These are phyloP conservation scores for Penicillium coprophilum DNA, from an alignment of 495 filamentous ascomycete species.

Conservation along the genomic window DNA sequence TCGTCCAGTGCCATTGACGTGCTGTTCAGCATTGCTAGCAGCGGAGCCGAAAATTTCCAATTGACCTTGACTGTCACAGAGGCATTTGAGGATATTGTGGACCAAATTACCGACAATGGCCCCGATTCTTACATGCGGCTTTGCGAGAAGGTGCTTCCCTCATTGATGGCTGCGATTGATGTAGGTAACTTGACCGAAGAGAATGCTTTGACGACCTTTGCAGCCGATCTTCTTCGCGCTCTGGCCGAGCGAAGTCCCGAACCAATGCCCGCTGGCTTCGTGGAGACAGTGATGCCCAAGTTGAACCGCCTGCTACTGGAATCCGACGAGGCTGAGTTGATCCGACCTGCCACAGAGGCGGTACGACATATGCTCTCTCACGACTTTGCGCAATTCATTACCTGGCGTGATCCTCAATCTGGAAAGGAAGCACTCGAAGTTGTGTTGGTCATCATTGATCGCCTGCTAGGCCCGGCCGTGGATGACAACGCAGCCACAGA, in stretches of 20 bases:
- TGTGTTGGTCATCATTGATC: conserved; percentile 86
- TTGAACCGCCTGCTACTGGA: conserved; percentile 76
- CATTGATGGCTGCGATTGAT: conserved; percentile 84
- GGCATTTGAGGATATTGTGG: conserved; percentile 83
- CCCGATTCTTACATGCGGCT: conserved; percentile 73
- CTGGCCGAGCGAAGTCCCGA: conserved; percentile 77
- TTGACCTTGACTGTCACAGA: conserved; percentile 79
- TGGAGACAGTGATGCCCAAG: conserved; percentile 82
- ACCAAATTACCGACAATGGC: conserved; percentile 60
- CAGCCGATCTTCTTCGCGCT: conserved; percentile 77
- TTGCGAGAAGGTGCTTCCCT: conserved; percentile 83
- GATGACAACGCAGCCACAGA: conserved; percentile 93
- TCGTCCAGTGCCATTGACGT: conserved; percentile 73
- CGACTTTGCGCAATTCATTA: conserved; percentile 82
- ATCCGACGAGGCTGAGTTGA: conserved; percentile 77
- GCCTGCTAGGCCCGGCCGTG: conserved; percentile 76
- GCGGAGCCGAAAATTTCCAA: conserved; percentile 85
- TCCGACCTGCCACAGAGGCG: conserved; percentile 81
- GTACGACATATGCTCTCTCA: conserved; percentile 85
- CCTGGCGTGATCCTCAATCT: conserved; percentile 68
- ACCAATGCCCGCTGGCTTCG: conserved; percentile 83
- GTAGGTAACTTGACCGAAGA: conserved; percentile 81
- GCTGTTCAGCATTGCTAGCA: conserved; percentile 83
- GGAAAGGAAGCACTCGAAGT: conserved; percentile 85
- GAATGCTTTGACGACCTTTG: conserved; percentile 77